A percentile compares a stretch with the other conserved stretches of the same genome.
These are phyloP conservation scores for Bacidia gigantensis DNA, from an alignment of 495 filamentous ascomycete genomes.

Conservation along the genomic window DNA sequence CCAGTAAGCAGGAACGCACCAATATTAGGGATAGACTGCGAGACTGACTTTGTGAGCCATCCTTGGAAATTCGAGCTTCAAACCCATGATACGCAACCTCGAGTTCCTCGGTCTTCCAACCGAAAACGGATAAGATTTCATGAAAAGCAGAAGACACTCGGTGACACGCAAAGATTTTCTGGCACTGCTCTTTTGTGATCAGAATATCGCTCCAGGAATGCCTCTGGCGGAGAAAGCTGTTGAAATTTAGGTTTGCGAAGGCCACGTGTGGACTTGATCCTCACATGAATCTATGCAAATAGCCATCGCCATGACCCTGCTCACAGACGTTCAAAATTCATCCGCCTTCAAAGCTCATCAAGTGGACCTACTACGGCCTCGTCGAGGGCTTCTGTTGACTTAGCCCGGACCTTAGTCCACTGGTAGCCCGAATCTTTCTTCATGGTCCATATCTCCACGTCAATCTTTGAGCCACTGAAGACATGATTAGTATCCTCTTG, in stretches of 20 bases:
- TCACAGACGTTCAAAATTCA: neutral
- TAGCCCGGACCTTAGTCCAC: neutral
- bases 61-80: neutral
- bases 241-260: neutral
- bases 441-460: slow-evolving; percentile 2
- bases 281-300: neutral
- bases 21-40: neutral
- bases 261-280: neutral
- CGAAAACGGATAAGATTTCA: neutral
- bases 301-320: neutral
- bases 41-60: neutral
- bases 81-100: slow-evolving; percentile 1
- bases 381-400: neutral
- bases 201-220: slow-evolving; percentile 1
- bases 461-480: neutral
- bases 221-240: neutral
- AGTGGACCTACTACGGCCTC: neutral
- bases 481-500: neutral
- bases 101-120: slow-evolving; percentile 3
- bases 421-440: neutral
- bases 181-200: neutral
- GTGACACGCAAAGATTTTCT: neutral
- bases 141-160: neutral
- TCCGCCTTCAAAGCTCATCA: too few relatives aligned
- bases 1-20: neutral